These are phyloP conservation scores for Trichoderma atrobrunneum DNA, from an alignment of 2,329 filamentous ascomycete species.

Conservation along the genomic window DNA sequence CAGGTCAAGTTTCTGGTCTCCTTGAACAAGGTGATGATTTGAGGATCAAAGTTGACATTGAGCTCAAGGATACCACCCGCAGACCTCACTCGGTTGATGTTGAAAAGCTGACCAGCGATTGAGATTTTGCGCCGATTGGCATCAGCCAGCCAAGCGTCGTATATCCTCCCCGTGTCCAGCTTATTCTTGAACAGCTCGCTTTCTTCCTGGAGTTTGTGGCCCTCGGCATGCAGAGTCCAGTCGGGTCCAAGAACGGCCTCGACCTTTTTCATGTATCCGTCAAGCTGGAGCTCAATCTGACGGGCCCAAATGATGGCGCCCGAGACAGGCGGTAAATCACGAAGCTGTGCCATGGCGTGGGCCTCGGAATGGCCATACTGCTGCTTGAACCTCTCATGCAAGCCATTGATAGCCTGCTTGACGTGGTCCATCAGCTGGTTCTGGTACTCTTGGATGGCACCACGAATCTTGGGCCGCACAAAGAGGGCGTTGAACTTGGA, in stretches of 20 bases:
- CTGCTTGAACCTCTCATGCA: conserved; percentile 97
- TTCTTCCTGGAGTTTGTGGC: conserved; percentile 88
- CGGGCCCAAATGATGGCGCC: conserved; percentile 97
- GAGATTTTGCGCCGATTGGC: conserved; percentile 85
- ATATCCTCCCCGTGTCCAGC: conserved; percentile 88
- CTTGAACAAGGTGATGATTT: conserved; percentile 97
- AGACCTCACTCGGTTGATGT: conserved; percentile 83
- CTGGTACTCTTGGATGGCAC: conserved; percentile 97
- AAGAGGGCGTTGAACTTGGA: conserved; percentile 99
- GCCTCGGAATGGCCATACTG: conserved; percentile 98
- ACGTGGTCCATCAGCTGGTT: conserved; percentile 97
- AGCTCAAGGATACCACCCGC: conserved; percentile 86
- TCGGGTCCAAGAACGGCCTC: conserved; percentile 93
- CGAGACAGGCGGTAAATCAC: conserved; percentile 91
- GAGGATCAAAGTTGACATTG: conserved; percentile 91
- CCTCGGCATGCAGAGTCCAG: conserved; percentile 92
- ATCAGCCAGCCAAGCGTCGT: conserved; percentile 91
- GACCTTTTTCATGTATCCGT: conserved; percentile 98
- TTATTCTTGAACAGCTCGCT: conserved; percentile 94
- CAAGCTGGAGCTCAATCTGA: conserved; percentile 93
- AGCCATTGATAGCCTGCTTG: conserved; percentile 86
- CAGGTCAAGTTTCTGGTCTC: conserved; percentile 94
- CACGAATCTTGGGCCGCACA: conserved; percentile 96
- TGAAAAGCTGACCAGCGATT: conserved; percentile 89
- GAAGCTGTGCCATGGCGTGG: conserved; percentile 95